Evolutionary conservation across 805 yeast genomes (phyloP), one percentile per base, ranked within the genome.

Genomic region (Starmerella floris): DNA sequence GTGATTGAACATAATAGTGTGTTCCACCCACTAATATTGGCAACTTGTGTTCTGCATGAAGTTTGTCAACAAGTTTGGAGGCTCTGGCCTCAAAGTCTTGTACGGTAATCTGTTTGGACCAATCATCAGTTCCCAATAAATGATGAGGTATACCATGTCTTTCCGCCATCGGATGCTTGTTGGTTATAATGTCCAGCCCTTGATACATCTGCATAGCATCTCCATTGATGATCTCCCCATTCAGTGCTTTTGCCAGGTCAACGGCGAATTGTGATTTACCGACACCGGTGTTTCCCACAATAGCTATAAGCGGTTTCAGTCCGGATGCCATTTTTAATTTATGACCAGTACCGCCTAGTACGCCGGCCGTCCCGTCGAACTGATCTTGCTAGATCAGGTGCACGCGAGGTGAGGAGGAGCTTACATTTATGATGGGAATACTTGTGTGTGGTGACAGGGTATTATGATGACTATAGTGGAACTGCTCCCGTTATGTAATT

Each of bases 1-100:
- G 58, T 8, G 82, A 75, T 60, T 83, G 95, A 30, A 84, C 64
- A 57, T 91, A 91, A 59, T 91, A 91, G 56, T 87, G 96, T 0
- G 98, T 91, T 0, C 98, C 98, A 4, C 98, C 98, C 1, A 91
- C 91, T 0, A 91, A 59, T 2, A 91, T 81, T 0, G 98, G 96
- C 1, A 80, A 52, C 54, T 84, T 85, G 0, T 82, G 82, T 19
- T 80, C 57, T 0, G 57, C 42, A 46, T 77, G 79, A 10, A 88
- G 77, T 26, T 76, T 81, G 0, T 71, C 69, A 6, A 87, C 80
- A 16, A 39, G 19, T 8, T 27, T 30, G 4, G 66, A 54, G 8
- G 94, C 95, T 51, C 84, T 95, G 28, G 65, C 56, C 40, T 78
- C 76, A 57, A 87, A 91, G 41, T 81, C 63, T 54, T 83, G 93